Base-by-base conservation (phyloP, 441 rosid species). In the Melastoma candidum region DNA sequence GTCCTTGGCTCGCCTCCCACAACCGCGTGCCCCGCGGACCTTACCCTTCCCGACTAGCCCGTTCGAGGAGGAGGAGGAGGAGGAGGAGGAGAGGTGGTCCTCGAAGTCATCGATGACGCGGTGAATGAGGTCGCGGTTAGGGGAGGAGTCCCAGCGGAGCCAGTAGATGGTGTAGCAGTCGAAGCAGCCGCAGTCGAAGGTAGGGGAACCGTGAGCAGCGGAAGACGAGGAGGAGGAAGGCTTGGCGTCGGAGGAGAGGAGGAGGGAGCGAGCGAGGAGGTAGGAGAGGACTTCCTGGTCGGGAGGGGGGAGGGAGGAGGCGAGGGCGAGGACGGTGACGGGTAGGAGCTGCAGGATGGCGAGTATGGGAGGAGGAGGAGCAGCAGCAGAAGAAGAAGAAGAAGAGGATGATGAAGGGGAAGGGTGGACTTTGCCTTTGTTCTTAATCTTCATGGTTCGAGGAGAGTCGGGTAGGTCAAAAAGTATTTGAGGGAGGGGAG, bases 221-320 rank as follows among this genome's bases (percentile, higher is more conserved):
- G 57, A 17, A 17, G 22, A 17, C 22, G 22, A 17, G 22, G 22
- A 17, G 22, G 22, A 11, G 1, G 49, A 17, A 2, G 36, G 49
- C 26, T 60, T 77, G 53, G 69, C 74, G 43, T 68, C 44, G 1
- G 77, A 59, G 27, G 82, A 61, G 49, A 75, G 74, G 56, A 77
- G 75, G 29, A 81, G 52, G 48, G 86, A 83, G 45, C 89, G 61
- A 17, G 88, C 74, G 43, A 90, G 80, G 72, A 87, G 71, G 70
- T 87, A 85, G 60, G 98, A 95, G 0, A 87, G 81, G 48, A 87
- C 96, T 51, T 90, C 88, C 12, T 75, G 75, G 71, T 90, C 97
- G 50, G 83, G 71, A 1, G 64, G 60, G 12, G 96, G 74, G 53
- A 87, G 95, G 58, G 73, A 74, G 0, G 84, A 73, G 14, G 76